Percentiles rank a stretch among this genome's conserved stretches.
phyloP scores from a whole-genome alignment of 2,329 filamentous ascomycete genomes.

The Didymella lethalis region DNA sequence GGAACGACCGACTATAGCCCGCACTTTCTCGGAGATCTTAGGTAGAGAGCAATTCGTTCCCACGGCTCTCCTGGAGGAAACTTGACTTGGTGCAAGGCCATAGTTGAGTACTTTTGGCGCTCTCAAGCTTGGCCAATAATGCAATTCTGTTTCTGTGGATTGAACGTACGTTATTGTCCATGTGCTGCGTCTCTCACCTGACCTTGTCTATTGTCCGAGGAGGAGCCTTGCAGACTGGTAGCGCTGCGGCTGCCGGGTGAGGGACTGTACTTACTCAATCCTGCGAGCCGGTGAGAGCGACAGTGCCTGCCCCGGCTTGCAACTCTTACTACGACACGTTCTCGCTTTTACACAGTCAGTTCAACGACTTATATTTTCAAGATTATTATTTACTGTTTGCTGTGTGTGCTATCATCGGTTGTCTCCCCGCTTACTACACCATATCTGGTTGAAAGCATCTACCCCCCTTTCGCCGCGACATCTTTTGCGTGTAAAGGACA shows the following conservation, averaged over 20 bases:
- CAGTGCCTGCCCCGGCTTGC: too few relatives aligned
- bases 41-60: slow-evolving; percentile 3
- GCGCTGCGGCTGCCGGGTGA: neutral
- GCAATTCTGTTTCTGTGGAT: neutral
- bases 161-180: neutral
- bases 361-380: neutral
- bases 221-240: neutral
- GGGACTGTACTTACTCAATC: neutral
- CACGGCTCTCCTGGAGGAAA: neutral
- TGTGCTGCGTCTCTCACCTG: neutral
- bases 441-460: neutral
- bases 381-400: neutral
- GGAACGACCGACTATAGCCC: neutral
- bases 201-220: neutral
- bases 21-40: slow-evolving; percentile 12
- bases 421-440: neutral
- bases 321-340: neutral
- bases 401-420: neutral
- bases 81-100: neutral
- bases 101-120: neutral
- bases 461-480: neutral
- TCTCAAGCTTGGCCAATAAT: neutral
- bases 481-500: neutral
- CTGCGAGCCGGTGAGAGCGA: neutral
- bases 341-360: neutral